These are phyloP conservation scores for Glomus cerebriforme DNA, from an alignment of 192 early-diverging fungal genomes.

Conservation along the genomic window DNA sequence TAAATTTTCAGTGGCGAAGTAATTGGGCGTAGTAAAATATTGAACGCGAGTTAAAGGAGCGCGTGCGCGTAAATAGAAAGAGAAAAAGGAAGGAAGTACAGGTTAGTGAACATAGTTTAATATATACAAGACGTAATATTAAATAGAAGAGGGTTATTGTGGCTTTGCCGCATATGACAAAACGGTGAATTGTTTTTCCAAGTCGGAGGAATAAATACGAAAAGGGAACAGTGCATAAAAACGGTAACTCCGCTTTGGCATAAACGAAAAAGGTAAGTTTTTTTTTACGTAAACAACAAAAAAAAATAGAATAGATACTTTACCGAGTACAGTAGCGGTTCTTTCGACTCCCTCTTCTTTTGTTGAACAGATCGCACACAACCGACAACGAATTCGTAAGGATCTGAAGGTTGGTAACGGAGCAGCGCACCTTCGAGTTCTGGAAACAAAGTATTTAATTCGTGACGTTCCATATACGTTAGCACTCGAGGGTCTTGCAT, in stretches of 20 bases:
- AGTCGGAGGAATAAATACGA: slow-evolving; percentile 8
- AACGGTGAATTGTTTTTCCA: not conserved
- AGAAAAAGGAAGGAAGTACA: not conserved
- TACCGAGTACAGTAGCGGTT: slow-evolving; percentile 23
- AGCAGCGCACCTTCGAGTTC: slow-evolving; percentile 31
- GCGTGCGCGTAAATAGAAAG: not conserved
- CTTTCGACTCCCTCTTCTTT: slow-evolving; percentile 26
- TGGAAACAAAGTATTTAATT: slow-evolving; percentile 15
- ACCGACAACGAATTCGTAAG: slow-evolving; percentile 17
- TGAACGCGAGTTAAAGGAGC: not conserved
- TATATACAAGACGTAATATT: not conserved
- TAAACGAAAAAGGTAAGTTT: slow-evolving; percentile 25
- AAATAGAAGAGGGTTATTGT: not conserved
- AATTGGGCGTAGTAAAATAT: not conserved
- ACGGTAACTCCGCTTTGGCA: not conserved
- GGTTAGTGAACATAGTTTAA: slow-evolving; percentile 1
- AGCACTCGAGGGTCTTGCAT: slow-evolving; percentile 27
- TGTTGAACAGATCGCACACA: slow-evolving; percentile 25
- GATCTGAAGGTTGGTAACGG: slow-evolving; percentile 22
- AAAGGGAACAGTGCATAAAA: slow-evolving; percentile 17
- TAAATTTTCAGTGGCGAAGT: not conserved
- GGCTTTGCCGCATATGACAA: slow-evolving; percentile 7
- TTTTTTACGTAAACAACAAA: slow-evolving; percentile 1
- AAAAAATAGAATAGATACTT: slow-evolving; percentile 1
- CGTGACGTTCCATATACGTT: slow-evolving; percentile 15